Base-by-base conservation (phyloP, 768 basidiomycete genomes). In the Phanerodontia chrysosporium region DNA sequence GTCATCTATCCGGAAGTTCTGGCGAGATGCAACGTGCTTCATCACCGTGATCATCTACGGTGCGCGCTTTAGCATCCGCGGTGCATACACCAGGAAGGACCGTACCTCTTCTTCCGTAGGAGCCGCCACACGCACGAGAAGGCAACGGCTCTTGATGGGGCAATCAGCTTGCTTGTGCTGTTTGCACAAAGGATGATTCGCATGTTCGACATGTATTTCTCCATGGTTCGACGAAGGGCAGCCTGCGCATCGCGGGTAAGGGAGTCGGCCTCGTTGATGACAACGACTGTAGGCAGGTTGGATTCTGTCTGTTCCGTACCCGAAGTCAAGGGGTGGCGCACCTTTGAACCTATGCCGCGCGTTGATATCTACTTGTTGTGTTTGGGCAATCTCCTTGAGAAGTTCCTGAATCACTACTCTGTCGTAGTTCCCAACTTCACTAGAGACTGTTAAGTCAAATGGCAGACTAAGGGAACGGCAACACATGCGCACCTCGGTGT, bases 181-280 rank as follows among this genome's bases (percentile, higher is more conserved):
- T 95, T 95, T 22, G 95, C 95, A 70, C 95, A 98, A 0, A 99
- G 80, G 65, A 99, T 96, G 67, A 99, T 88, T 28, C 96, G 86
- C 84, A 99, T 83, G 71, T 98, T 99, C 44, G 88, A 86, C 90
- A 97, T 98, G 78, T 96, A 98, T 74, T 98, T 98, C 71, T 99
- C 96, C 96, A 98, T 99, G 10, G 96, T 99, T 58, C 96, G 82
- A 67, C 96, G 87, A 32, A 99, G 82, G 8, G 96, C 96, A 0
- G 96, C 95, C 76, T 99, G 96, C 1, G 96, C 96, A 74, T 99
- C 96, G 55, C 96, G 87, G 12, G 92, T 87, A 44, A 99, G 81
- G 0, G 92, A 88, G 71, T 99, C 96, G 1, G 96, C 96, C 74
- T 98, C 96, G 65, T 98, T 98, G 68, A 99, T 97, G 58, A 99